Evolutionary conservation across 2,329 filamentous ascomycete species (phyloP).

Genomic region (Beauveria sp.): DNA sequence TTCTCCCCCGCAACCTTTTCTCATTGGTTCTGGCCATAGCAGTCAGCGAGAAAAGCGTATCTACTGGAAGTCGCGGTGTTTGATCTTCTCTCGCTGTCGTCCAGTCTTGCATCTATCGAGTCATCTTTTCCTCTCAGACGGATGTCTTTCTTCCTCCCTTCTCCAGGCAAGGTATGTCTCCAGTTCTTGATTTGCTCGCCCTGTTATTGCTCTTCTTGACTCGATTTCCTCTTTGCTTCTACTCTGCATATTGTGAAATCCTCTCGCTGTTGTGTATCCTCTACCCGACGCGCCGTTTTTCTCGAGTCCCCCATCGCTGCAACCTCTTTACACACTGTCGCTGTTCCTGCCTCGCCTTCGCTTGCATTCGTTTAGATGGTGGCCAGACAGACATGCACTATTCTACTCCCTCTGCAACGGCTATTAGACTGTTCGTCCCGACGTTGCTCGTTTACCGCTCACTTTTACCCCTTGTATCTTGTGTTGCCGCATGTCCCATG

Average conservation of each 20-base stretch:
- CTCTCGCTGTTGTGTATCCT: conserved; percentile 1
- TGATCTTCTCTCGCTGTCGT: neutral
- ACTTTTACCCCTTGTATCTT: neutral
- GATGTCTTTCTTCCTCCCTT: conserved; percentile 7
- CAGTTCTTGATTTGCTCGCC: neutral
- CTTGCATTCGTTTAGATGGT: neutral
- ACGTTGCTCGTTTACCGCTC: neutral
- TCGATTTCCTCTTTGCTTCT: neutral
- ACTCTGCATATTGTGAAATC: neutral
- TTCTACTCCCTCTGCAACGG: neutral
- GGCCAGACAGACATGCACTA: neutral
- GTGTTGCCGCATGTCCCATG: conserved; percentile 3
- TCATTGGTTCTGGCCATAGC: conserved; percentile 6
- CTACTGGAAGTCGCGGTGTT: conserved; percentile 1
- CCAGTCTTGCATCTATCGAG: neutral
- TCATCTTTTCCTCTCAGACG: conserved; percentile 4
- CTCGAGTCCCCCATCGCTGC: neutral
- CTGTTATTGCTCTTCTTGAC: neutral
- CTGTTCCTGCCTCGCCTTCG: neutral
- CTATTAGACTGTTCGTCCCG: neutral
- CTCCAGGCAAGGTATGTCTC: conserved; percentile 9
- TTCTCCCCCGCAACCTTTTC: neutral
- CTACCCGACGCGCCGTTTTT: neutral
- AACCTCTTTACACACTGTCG: neutral
- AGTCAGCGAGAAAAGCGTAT: conserved; percentile 9